Evolutionary conservation across 441 rosid genomes (phyloP), one percentile per base, ranked within the genome.

Genomic region (Jatropha podagrica): DNA sequence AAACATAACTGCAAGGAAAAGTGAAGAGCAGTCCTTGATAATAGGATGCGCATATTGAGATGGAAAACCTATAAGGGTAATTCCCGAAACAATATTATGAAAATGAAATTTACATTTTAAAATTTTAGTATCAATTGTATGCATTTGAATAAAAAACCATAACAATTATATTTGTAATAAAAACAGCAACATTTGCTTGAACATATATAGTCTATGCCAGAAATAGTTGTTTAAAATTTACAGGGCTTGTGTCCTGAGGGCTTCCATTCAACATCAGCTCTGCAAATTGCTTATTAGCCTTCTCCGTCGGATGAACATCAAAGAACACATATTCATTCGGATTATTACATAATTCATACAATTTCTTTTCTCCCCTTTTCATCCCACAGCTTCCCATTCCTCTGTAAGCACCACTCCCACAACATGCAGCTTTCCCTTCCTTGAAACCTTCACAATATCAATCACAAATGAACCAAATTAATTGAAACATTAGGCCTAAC

Each of bases 261-360:
- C 60, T 55, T 55, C 61, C 61, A 12, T 0, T 49, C 83, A 82
- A 81, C 37, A 74, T 60, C 7, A 76, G 40, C 51, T 60, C 10
- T 3, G 86, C 79, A 0, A 79, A 23, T 44, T 74, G 81, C 3
- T 12, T 42, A 41, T 84, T 61, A 1, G 77, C 40, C 1, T 72
- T 74, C 5, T 80, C 74, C 0, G 73, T 73, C 0, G 74, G 76
- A 80, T 82, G 84, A 15, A 73, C 71, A 63, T 82, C 83, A 63
- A 80, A 78, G 60, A 75, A 65, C 23, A 80, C n/a, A 68, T 78
- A 74, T 2, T 84, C 78, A 0, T 64, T n/a, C 0, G 79, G 78
- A 52, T 65, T 56, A 13, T 74, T 41, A 14, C 77, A 74, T 4
- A 74, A 74, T 65, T 51, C 55, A 51, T 66, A 66, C 17, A 42